A percentile compares a stretch with the other conserved stretches of the same genome.
These are phyloP conservation scores for Ceratobasidium theobromae DNA, from an alignment of 1,284 basidiomycete genomes.

Conservation along the genomic window DNA sequence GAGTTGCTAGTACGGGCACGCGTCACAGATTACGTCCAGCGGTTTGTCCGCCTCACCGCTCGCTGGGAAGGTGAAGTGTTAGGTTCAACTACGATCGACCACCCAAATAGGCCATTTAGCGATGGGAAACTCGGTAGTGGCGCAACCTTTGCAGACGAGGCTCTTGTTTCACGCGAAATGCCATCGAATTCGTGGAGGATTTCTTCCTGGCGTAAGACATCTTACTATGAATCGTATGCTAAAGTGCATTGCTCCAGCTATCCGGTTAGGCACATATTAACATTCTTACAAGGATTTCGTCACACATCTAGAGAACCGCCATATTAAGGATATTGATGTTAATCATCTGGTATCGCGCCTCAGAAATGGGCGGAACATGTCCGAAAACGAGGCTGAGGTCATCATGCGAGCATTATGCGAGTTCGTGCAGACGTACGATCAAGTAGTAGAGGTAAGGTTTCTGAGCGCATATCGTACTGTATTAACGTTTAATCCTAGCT, in stretches of 20 bases:
- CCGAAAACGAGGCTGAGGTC: slow-evolving; percentile 64
- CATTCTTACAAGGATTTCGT: slow-evolving; percentile 55
- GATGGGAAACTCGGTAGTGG: slow-evolving; percentile 60
- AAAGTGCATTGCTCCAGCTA: slow-evolving; percentile 49
- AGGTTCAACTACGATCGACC: slow-evolving; percentile 67
- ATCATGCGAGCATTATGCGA: slow-evolving; percentile 76
- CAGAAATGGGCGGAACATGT: slow-evolving; percentile 60
- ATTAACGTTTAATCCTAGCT: slow-evolving; percentile 53
- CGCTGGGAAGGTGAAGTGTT: slow-evolving; percentile 72
- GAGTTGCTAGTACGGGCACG: slow-evolving; percentile 76
- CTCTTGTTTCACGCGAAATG: slow-evolving; percentile 59
- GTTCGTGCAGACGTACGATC: slow-evolving; percentile 74
- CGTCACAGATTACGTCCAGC: slow-evolving; percentile 72
- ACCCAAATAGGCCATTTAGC: slow-evolving; percentile 50
- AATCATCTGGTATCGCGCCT: slow-evolving; percentile 71
- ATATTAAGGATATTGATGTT: slow-evolving; percentile 68
- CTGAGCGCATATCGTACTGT: neutral
- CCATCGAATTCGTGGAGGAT: slow-evolving; percentile 68
- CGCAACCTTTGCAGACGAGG: slow-evolving; percentile 66
- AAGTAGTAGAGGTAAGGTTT: slow-evolving; percentile 78
- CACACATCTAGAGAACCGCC: slow-evolving; percentile 47
- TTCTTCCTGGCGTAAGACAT: slow-evolving; percentile 76
- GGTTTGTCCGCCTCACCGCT: slow-evolving; percentile 75
- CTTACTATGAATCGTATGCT: slow-evolving; percentile 62
- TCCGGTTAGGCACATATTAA: slow-evolving; percentile 15